Base-by-base conservation (phyloP, 192 early-diverging fungal genomes). In the Cetraspora pellucida region DNA sequence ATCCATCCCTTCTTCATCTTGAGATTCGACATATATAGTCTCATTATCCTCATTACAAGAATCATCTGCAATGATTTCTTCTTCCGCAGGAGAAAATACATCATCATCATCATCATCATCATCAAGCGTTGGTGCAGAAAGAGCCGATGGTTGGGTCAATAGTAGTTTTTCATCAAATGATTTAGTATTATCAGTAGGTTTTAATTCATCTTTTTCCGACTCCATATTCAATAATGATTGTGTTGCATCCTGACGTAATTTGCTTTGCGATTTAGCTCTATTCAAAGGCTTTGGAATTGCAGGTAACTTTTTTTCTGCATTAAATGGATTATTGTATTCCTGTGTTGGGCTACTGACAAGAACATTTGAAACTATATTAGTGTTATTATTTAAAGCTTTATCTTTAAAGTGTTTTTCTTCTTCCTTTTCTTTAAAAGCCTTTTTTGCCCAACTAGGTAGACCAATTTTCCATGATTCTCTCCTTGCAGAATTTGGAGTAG, bases 341-440 rank as follows among this genome's bases (percentile, higher is more conserved):
- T 28, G 70, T 13, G 23, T n/a, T 44, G 10, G 37, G 13, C 65
- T 67, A 21, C 3, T 17, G 47, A 10, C 25, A 57, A 70, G 50
- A 25, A 4, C 14, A 58, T 57, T 54, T 19, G 9, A 9, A 3
- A 2, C 10, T 13, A 19, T 63, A 19, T 52, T 63, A 16, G 11
- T 21, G 13, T 9, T 30, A 25, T 30, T 60, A 47, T 49, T 31
- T 46, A 17, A 2, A 6, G 8, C 11, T 5, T 61, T 13, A 23
- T 74, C 44, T 11, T 21, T 44, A 17, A 23, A 3, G 2, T 1
- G 23, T n/a, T 31, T 46, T 16, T 74, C 37, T 23, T 60, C 73
- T 16, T 74, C 73, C 46, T 74, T 74, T n/a, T 74, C 73, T 63
- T 74, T 74, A 49, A 63, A 75, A 19, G 59, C 59, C 27, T 75